Percentiles rank a stretch among this genome's conserved stretches.
These are phyloP conservation scores for Mortierella sp. DNA, from an alignment of 371 early-diverging fungal genomes.

Conservation along the genomic window DNA sequence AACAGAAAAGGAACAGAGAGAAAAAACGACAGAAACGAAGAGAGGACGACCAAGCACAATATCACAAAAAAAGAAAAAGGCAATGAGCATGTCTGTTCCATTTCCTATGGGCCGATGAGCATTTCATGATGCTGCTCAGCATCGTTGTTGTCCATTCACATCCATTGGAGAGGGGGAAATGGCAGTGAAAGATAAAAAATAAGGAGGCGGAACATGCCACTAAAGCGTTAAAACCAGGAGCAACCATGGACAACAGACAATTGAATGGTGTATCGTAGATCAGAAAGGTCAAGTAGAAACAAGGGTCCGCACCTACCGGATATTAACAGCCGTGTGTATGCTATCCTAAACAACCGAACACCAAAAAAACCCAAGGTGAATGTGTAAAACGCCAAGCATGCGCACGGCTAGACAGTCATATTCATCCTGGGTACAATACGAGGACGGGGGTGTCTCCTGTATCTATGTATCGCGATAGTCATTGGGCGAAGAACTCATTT, in stretches of 20 bases:
- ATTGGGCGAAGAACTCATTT: not conserved
- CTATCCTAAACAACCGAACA: not conserved
- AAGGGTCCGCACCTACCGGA: conserved; percentile 4
- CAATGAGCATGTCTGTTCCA: not conserved
- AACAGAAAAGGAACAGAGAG: not conserved
- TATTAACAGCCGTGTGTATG: not conserved
- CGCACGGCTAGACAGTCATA: not conserved
- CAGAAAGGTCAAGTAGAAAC: not conserved
- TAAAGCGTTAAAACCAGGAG: not conserved
- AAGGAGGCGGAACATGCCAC: not conserved
- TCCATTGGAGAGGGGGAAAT: not conserved
- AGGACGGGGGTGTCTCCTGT: not conserved
- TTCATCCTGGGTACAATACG: not conserved
- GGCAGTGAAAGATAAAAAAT: not conserved
- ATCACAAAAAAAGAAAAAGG: not conserved
- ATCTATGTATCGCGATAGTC: not conserved
- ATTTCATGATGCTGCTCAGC: not conserved
- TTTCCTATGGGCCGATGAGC: not conserved
- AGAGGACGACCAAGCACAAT: not conserved
- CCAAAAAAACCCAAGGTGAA: not conserved
- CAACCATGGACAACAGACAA: not conserved
- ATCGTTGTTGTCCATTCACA: not conserved
- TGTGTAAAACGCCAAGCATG: not conserved
- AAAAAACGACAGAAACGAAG: not conserved
- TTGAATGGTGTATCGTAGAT: not conserved